These are phyloP conservation scores for Hyphopichia wangnamkhiaoensis DNA, from an alignment of 1,139 yeast species.

Conservation along the genomic window DNA sequence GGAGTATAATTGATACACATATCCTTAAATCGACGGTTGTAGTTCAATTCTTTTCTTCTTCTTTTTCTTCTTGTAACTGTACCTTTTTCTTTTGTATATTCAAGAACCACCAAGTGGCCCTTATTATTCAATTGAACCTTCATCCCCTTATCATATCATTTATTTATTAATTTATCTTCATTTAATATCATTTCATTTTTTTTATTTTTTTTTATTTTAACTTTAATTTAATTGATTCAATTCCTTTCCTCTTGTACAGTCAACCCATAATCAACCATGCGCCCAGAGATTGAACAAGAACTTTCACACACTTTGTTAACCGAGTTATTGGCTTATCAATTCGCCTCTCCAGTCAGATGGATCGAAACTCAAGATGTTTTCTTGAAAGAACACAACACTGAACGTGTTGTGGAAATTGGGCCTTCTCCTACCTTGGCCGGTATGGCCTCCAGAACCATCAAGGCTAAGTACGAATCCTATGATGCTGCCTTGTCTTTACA, in stretches of 20 bases:
- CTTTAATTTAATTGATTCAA: too few species aligned
- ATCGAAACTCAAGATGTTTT: constrained; percentile 98
- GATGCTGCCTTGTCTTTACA: constrained; percentile 97
- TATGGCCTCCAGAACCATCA: constrained; percentile 96
- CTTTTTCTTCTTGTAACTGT: neutral
- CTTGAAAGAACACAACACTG: constrained; percentile 90
- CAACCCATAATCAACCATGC: constrained; percentile 49
- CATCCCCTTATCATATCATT: neutral
- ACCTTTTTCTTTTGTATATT: neutral
- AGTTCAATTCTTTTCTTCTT: constrained; percentile 10
- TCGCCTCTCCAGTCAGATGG: constrained; percentile 99
- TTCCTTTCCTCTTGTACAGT: neutral
- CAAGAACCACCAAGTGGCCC: neutral
- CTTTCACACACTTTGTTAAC: constrained; percentile 92
- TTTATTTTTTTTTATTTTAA: constrained; percentile 6
- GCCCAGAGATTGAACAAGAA: constrained; percentile 97
- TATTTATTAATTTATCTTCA: too few species aligned
- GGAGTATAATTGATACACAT: too few species aligned
- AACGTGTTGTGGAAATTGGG: constrained; percentile 96
- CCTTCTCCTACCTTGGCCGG: constrained; percentile 99
- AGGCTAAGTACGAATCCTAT: constrained; percentile 93
- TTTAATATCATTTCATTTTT: too few species aligned
- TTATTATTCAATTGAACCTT: neutral
- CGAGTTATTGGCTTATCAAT: constrained; percentile 95
- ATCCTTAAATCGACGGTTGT: too few species aligned